Conservation (phyloP, 805 yeast genomes). For the Hagleromyces aurorensis region DNA sequence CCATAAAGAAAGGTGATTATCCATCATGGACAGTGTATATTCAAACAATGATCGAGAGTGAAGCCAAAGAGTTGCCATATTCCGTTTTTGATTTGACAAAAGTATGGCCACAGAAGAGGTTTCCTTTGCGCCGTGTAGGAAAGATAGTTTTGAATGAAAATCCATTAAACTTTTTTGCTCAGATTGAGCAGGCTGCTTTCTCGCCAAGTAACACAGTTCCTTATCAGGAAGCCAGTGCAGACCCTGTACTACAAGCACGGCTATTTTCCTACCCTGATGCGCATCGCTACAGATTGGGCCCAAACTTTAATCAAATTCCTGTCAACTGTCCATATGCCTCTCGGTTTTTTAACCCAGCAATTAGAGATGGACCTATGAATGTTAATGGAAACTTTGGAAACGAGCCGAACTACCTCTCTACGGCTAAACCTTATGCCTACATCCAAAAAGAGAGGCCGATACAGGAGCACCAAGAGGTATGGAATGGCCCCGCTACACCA, state of each 20-base stretch:
- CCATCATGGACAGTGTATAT: constrained; percentile 84
- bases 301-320: constrained; percentile 78
- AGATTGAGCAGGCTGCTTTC: constrained; percentile 79
- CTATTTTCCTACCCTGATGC: constrained; percentile 80
- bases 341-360: constrained; percentile 54
- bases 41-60: constrained; percentile 79
- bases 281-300: constrained; percentile 69
- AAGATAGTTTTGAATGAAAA: constrained; percentile 71
- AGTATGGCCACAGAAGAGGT: constrained; percentile 84
- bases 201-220: constrained; percentile 83
- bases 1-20: constrained; percentile 66
- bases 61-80: constrained; percentile 67
- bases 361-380: constrained; percentile 76
- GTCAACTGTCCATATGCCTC: constrained; percentile 73
- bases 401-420: constrained; percentile 66
- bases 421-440: constrained; percentile 34
- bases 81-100: constrained; percentile 87
- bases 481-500: constrained; percentile 77
- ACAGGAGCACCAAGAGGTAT: constrained; percentile 66
- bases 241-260: constrained; percentile 77
- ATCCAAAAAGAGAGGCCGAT: constrained; percentile 27
- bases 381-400: constrained; percentile 66
- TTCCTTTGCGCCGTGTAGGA: constrained; percentile 83
- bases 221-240: constrained; percentile 74
- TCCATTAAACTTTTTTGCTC: constrained; percentile 82